These are phyloP conservation scores for Globisporangium emineosum DNA, from an alignment of 352 stramenopile genomes.

Conservation along the genomic window DNA sequence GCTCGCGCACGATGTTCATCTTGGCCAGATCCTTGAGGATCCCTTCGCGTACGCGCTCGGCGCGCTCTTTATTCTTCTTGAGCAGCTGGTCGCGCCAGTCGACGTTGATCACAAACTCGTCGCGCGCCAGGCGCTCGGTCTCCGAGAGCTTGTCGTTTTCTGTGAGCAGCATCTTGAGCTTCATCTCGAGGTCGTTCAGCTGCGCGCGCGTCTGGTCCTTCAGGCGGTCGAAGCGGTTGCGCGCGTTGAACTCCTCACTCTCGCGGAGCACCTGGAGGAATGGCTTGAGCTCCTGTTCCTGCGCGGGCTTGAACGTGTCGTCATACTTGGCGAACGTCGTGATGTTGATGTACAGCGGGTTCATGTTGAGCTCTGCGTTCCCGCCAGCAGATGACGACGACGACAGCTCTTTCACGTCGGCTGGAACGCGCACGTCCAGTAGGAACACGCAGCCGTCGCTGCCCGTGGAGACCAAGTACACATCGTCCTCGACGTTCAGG, in stretches of 20 bases:
- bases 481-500: conserved; percentile 27
- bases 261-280: conserved; percentile 43
- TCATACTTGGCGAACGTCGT: conserved; percentile 74
- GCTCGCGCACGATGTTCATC: conserved; percentile 73
- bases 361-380: conserved; percentile 27
- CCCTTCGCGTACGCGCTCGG: conserved; percentile 56
- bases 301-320: conserved; percentile 48
- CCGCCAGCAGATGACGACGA: background rate
- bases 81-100: conserved; percentile 61
- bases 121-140: conserved; percentile 62
- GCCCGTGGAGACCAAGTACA: conserved; percentile 60
- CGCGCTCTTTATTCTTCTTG: conserved; percentile 44
- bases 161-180: conserved; percentile 62
- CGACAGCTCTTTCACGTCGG: conserved; percentile 18
- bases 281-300: conserved; percentile 32
- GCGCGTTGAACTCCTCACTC: conserved; percentile 32
- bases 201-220: conserved; percentile 65
- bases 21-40: conserved; percentile 72
- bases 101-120: conserved; percentile 91
- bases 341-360: conserved; percentile 57
- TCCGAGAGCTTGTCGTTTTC: conserved; percentile 72
- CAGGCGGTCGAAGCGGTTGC: conserved; percentile 56
- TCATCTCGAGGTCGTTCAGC: conserved; percentile 60
- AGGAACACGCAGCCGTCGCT: conserved; percentile 64
- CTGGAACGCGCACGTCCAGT: conserved; percentile 50